Conservation (phyloP, 306 rosid species). For the Arachis hypogaea region DNA sequence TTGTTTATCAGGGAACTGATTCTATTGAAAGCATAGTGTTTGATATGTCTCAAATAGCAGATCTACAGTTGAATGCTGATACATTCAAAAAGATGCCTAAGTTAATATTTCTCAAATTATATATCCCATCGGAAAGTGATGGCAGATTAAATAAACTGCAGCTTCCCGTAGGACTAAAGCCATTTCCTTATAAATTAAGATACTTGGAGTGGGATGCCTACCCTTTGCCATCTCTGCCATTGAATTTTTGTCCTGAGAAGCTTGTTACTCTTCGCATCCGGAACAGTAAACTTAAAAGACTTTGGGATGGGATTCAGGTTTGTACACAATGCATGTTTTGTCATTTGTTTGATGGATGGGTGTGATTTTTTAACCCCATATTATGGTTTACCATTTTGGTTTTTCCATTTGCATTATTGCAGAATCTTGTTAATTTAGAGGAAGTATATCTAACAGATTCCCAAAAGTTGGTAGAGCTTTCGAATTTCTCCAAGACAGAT, state of each 20-base stretch:
- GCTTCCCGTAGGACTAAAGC: not conserved
- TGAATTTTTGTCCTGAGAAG: not conserved
- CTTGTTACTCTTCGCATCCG: conserved; percentile 30
- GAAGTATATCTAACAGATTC: too few relatives aligned
- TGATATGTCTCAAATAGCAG: not conserved
- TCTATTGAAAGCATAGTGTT: not conserved
- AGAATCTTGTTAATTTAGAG: too few relatives aligned
- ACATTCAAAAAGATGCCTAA: conserved; percentile 12
- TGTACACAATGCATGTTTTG: not conserved
- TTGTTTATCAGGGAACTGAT: conserved; percentile 11
- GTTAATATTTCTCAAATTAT: not conserved
- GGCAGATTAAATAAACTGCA: not conserved
- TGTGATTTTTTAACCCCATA: too few relatives aligned
- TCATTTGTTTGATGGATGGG: too few relatives aligned
- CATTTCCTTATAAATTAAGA: not conserved
- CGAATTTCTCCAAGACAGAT: too few relatives aligned
- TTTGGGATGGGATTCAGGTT: not conserved
- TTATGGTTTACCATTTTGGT: too few relatives aligned
- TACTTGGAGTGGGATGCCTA: conserved; percentile 30
- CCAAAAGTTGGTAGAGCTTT: too few relatives aligned
- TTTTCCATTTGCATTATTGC: not conserved
- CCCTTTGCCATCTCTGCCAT: conserved; percentile 31
- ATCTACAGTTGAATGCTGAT: not conserved
- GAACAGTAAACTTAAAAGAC: too few relatives aligned
- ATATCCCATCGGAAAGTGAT: rapidly evolving